Evolutionary conservation across 2,329 filamentous ascomycete species (phyloP).

Genomic region (Clarireedia monteithiana): DNA sequence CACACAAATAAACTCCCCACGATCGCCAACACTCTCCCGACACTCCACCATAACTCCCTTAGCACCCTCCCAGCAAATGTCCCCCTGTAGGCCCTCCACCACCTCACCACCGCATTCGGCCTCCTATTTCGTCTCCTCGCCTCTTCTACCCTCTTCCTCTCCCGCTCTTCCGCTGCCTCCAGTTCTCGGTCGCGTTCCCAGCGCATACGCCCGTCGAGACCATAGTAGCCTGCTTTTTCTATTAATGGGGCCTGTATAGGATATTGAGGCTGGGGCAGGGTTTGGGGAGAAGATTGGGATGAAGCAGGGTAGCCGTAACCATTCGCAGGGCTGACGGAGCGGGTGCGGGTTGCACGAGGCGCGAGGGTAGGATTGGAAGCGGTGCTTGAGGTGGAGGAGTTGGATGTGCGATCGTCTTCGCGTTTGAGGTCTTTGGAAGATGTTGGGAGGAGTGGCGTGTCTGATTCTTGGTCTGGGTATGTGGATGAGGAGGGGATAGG

Average conservation of each 20-base stretch:
- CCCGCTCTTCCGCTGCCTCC: conserved; percentile 3
- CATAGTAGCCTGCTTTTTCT: conserved; percentile 12
- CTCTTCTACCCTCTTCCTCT: background rate
- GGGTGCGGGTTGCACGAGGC: conserved; percentile 22
- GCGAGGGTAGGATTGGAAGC: conserved; percentile 7
- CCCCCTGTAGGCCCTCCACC: conserved; percentile 24
- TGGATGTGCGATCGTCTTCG: conserved; percentile 14
- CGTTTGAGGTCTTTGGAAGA: conserved; percentile 18
- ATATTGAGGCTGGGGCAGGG: background rate
- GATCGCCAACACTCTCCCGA: conserved; percentile 52
- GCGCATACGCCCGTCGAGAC: conserved; percentile 6
- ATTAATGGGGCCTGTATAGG: conserved; percentile 5
- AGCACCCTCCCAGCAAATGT: conserved; percentile 40
- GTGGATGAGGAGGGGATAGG: background rate
- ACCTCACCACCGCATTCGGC: background rate
- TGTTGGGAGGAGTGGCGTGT: conserved; percentile 19
- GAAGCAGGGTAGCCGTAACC: conserved; percentile 25
- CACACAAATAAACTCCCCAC: conserved; percentile 13
- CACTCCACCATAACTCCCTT: conserved; percentile 52
- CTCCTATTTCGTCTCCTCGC: background rate
- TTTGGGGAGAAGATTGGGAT: conserved; percentile 15
- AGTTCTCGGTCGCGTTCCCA: conserved; percentile 4
- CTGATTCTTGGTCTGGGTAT: background rate
- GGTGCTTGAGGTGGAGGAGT: conserved; percentile 26
- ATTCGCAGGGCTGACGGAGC: conserved; percentile 23